Evolutionary conservation across 352 stramenopile species (phyloP).

Genomic region (Phytophthora citricola): DNA sequence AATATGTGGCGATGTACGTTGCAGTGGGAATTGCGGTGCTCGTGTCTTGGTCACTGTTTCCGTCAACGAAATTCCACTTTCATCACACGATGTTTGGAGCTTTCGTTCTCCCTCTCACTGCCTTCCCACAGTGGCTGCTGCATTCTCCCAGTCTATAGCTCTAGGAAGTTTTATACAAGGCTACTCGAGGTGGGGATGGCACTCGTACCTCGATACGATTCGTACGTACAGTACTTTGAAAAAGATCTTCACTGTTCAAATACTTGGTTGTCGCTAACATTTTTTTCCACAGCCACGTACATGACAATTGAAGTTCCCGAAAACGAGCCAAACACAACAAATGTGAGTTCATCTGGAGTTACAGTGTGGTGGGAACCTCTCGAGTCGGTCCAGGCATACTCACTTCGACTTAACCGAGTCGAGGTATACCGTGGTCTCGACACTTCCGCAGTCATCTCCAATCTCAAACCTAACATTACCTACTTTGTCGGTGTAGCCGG

Average conservation of each 20-base stretch:
- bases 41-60: constrained; percentile 64
- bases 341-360: constrained; percentile 49
- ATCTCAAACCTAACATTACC: constrained; percentile 67
- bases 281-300: constrained; percentile 59
- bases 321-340: constrained; percentile 36
- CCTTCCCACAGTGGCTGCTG: constrained; percentile 65
- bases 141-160: constrained; percentile 53
- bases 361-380: constrained; percentile 63
- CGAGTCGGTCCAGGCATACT: constrained; percentile 67
- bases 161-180: constrained; percentile 78
- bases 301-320: constrained; percentile 55
- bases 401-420: constrained; percentile 75
- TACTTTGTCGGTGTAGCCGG: constrained; percentile 81
- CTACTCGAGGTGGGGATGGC: constrained; percentile 80
- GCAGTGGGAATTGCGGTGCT: constrained; percentile 29
- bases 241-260: neutral
- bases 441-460: constrained; percentile 43
- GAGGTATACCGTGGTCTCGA: constrained; percentile 72
- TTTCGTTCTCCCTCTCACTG: constrained; percentile 73
- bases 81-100: constrained; percentile 81
- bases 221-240: constrained; percentile 41
- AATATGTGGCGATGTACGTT: constrained; percentile 47
- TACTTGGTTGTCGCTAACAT: too few species aligned
- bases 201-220: constrained; percentile 65
- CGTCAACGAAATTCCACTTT: constrained; percentile 69